These are phyloP conservation scores for Tilletia walkeri DNA, from an alignment of 1,284 basidiomycete species.

Conservation along the genomic window DNA sequence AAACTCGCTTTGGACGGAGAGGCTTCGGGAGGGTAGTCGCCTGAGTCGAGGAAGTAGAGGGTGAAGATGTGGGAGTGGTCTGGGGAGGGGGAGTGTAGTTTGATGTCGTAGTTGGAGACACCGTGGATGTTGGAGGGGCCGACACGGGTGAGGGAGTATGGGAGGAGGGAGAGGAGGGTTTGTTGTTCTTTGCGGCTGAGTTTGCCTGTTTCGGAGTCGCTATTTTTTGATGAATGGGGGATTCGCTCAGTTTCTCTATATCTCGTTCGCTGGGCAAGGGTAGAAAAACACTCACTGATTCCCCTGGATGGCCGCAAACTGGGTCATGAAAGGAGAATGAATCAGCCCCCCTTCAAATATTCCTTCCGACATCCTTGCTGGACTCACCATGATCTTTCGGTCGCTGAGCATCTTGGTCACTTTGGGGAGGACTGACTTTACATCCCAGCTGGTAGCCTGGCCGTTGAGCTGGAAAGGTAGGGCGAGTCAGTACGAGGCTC, in stretches of 20 bases:
- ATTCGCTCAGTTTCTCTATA: no score
- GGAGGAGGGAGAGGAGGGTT: conserved; percentile 70
- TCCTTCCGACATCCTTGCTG: neutral
- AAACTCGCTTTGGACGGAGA: neutral
- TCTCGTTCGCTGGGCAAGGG: no score
- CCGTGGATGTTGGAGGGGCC: conserved; percentile 82
- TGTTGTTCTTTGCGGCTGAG: conserved; percentile 60
- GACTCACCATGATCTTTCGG: conserved; percentile 61
- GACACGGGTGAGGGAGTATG: conserved; percentile 75
- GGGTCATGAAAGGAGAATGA: conserved; percentile 39
- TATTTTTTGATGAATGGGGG: neutral
- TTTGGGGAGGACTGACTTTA: conserved; percentile 79
- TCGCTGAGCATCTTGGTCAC: conserved; percentile 75
- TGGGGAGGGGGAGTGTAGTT: conserved; percentile 26
- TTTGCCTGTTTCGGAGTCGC: conserved; percentile 41
- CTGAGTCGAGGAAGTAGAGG: conserved; percentile 89
- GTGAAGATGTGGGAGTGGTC: conserved; percentile 77
- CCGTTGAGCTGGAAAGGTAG: conserved; percentile 62
- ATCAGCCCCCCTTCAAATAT: neutral
- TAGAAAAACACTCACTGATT: conserved; percentile 67
- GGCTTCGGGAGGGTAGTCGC: conserved; percentile 57
- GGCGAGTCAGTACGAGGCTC: conserved; percentile 75
- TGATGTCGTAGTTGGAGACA: conserved; percentile 58
- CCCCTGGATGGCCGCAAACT: conserved; percentile 84
- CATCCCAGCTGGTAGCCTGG: conserved; percentile 82